phyloP scores from a whole-genome alignment of 768 basidiomycete species.

The Psilocybe cubensis region DNA sequence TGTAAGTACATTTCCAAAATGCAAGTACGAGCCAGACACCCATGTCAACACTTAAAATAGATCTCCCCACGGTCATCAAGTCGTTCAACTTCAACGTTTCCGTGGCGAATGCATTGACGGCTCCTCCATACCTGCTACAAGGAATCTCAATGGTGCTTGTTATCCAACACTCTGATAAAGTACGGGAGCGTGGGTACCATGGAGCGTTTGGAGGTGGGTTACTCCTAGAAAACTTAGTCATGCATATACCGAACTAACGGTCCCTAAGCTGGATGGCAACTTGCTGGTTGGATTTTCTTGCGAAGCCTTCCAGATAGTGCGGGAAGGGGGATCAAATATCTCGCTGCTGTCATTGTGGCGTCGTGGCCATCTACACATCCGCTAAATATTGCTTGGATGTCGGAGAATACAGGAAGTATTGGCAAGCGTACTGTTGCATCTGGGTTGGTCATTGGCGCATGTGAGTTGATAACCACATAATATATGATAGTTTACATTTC shows the following conservation, averaged over 20 bases:
- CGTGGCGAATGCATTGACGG: constrained; percentile 40
- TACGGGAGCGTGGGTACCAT: constrained; percentile 37
- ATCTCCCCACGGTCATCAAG: constrained; percentile 42
- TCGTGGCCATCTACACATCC: constrained; percentile 44
- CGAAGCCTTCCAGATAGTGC: constrained; percentile 31
- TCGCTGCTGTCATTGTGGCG: constrained; percentile 37
- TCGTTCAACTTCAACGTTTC: constrained; percentile 40
- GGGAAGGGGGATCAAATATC: constrained; percentile 34
- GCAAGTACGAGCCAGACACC: background rate
- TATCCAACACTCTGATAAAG: constrained; percentile 35
- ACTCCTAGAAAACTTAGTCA: too few relatives aligned
- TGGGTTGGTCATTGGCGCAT: constrained; percentile 37
- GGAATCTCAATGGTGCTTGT: constrained; percentile 34
- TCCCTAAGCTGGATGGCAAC: constrained; percentile 44
- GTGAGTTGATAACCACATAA: constrained; percentile 21
- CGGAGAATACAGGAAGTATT: constrained; percentile 40
- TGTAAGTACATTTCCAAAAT: constrained; percentile 25
- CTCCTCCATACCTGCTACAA: constrained; percentile 40
- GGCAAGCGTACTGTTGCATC: constrained; percentile 39
- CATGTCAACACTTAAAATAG: constrained; percentile 16
- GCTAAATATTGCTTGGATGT: constrained; percentile 43
- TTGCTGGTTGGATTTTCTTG: constrained; percentile 39
- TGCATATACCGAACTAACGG: too few relatives aligned
- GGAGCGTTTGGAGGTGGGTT: constrained; percentile 37
- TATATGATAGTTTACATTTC: background rate